Evolutionary conservation across 2,329 filamentous ascomycete genomes (phyloP).

Genomic region (Xylariales sp.): DNA sequence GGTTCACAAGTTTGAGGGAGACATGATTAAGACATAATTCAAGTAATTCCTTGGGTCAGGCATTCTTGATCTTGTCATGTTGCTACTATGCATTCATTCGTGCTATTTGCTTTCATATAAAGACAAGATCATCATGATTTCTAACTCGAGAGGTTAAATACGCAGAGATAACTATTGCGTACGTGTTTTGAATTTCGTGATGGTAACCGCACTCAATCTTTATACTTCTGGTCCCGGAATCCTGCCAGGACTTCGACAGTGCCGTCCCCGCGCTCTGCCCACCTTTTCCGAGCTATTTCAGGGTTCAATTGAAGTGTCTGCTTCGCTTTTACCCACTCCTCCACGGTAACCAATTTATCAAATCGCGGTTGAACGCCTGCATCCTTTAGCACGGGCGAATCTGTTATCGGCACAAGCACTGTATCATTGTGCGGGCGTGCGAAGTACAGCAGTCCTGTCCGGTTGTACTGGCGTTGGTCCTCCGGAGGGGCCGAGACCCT

Average conservation of each 20-base stretch:
- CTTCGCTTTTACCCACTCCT: slow-evolving; percentile 2
- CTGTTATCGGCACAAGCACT: slow-evolving; percentile 21
- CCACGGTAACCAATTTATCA: slow-evolving; percentile 3
- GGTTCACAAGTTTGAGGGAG: too few species aligned
- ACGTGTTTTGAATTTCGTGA: too few species aligned
- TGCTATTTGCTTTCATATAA: too few species aligned
- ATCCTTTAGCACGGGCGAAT: slow-evolving; percentile 18
- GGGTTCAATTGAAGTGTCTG: slow-evolving; percentile 3
- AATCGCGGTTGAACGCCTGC: slow-evolving; percentile 1
- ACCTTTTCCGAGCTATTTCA: slow-evolving; percentile 2
- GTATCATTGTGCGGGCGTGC: slow-evolving; percentile 26
- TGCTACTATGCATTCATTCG: too few species aligned
- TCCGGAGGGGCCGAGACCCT: slow-evolving; percentile 28
- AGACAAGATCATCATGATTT: too few species aligned
- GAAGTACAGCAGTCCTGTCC: slow-evolving; percentile 32
- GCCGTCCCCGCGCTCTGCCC: slow-evolving; percentile 1
- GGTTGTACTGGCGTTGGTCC: slow-evolving; percentile 25
- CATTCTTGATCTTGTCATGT: too few species aligned
- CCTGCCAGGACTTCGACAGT: slow-evolving; percentile 3
- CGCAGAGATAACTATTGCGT: too few species aligned
- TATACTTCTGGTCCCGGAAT: slow-evolving; percentile 2
- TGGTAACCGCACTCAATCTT: neutral
- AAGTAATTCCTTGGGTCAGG: too few species aligned
- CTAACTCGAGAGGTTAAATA: too few species aligned
- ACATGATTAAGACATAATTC: too few species aligned